A percentile compares a stretch with the other conserved stretches of the same genome.
Conservation (phyloP, 192 early-diverging fungal genomes). For the Backusella westeae region DNA sequence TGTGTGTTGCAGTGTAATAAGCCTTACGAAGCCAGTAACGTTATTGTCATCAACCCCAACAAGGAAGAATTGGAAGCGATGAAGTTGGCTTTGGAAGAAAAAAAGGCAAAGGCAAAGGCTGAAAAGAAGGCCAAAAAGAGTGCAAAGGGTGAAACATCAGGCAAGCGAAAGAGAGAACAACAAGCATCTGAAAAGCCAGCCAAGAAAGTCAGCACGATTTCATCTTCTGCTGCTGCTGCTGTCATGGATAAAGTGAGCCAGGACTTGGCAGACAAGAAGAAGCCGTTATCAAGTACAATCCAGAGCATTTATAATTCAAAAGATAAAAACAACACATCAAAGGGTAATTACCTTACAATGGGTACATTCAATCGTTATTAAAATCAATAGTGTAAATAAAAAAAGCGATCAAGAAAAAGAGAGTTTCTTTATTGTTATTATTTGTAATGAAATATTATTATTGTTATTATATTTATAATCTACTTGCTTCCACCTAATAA, state of each 20-base stretch:
- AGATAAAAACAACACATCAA: slow-evolving; percentile 22
- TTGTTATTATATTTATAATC: neutral
- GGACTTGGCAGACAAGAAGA: slow-evolving; percentile 39
- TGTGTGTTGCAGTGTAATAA: slow-evolving; percentile 54
- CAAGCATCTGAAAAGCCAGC: slow-evolving; percentile 8
- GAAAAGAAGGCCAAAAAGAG: slow-evolving; percentile 46
- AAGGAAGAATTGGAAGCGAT: slow-evolving; percentile 61
- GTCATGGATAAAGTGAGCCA: slow-evolving; percentile 45
- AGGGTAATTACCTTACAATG: slow-evolving; percentile 34
- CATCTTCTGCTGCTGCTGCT: slow-evolving; percentile 38
- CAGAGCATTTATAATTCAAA: slow-evolving; percentile 35
- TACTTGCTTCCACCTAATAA: neutral
- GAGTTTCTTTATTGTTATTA: neutral
- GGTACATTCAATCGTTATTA: slow-evolving; percentile 41
- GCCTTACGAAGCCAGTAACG: slow-evolving; percentile 53
- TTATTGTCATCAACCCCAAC: slow-evolving; percentile 69
- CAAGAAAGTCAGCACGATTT: slow-evolving; percentile 22
- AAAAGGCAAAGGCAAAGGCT: slow-evolving; percentile 46
- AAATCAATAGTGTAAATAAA: neutral
- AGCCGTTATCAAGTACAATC: slow-evolving; percentile 29
- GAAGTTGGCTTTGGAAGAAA: slow-evolving; percentile 50
- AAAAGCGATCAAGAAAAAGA: neutral
- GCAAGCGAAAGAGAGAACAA: slow-evolving; percentile 37
- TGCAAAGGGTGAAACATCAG: slow-evolving; percentile 26
- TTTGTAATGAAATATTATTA: neutral